Percentiles rank a stretch among this genome's conserved stretches.
These are phyloP conservation scores for Mesembryanthemum crystallinum DNA, from an alignment of 148 eudicot species.

Conservation along the genomic window DNA sequence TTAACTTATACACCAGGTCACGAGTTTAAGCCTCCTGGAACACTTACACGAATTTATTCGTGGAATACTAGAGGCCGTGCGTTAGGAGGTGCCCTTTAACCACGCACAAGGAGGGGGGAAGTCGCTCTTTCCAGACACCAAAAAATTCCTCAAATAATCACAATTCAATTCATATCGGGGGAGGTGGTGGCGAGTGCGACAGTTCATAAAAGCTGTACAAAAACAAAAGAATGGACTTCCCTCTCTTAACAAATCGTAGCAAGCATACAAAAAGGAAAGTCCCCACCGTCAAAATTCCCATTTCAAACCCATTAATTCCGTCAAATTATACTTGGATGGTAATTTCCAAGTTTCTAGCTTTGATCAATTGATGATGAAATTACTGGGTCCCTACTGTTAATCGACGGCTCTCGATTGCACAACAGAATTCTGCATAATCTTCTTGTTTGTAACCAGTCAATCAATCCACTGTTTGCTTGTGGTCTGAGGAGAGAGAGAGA, in stretches of 20 bases:
- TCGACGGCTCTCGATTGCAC: not conserved
- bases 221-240: not conserved
- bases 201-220: conserved; percentile 20
- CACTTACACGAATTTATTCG: too few species aligned
- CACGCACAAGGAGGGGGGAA: too few species aligned
- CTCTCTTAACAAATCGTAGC: not conserved
- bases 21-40: too few species aligned
- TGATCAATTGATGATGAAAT: not conserved
- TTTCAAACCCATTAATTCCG: not conserved
- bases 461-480: not conserved
- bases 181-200: conserved; percentile 19
- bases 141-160: not conserved
- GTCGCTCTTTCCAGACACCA: too few species aligned
- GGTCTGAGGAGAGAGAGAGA: not conserved
- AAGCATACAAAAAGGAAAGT: not conserved
- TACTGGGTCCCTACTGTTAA: not conserved
- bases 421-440: not conserved
- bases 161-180: not conserved
- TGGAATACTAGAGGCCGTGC: too few species aligned
- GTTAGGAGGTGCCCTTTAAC: too few species aligned
- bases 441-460: not conserved
- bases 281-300: not conserved
- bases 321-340: not conserved
- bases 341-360: not conserved
- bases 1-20: too few species aligned